phyloP scores from a whole-genome alignment of 768 basidiomycete genomes.

The Tephrocybe sp. region DNA sequence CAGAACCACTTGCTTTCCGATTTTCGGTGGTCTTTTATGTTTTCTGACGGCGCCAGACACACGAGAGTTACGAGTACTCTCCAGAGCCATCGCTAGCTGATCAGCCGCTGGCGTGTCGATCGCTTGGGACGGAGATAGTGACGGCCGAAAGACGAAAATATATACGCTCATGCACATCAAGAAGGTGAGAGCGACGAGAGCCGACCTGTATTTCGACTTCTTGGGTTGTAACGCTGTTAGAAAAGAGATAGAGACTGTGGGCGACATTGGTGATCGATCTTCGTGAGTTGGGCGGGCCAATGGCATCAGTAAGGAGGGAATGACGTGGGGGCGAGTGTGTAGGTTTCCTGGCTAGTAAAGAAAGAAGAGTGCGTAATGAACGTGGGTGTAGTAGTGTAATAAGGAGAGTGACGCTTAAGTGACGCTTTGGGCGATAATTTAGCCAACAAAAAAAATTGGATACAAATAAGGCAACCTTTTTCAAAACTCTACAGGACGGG shows the following conservation, averaged over 20 bases:
- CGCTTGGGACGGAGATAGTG: conserved; percentile 37
- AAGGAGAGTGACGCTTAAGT: no score
- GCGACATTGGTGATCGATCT: conserved; percentile 19
- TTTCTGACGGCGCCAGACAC: conserved; percentile 19
- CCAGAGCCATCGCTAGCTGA: conserved; percentile 33
- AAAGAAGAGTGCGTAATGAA: conserved; percentile 7
- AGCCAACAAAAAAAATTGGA: no score
- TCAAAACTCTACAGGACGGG: no score
- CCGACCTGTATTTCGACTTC: conserved; percentile 53
- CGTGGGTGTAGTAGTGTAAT: no score
- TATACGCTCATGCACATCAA: conserved; percentile 54
- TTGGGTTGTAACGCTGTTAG: conserved; percentile 36
- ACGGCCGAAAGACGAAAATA: conserved; percentile 51
- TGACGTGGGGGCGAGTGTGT: no score
- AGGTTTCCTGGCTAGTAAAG: neutral
- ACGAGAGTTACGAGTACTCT: conserved; percentile 37
- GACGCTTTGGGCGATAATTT: no score
- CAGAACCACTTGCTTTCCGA: conserved; percentile 45
- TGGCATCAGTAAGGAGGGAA: conserved; percentile 10
- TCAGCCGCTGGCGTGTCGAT: conserved; percentile 31
- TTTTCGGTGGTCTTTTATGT: conserved; percentile 19
- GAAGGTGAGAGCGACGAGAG: conserved; percentile 52
- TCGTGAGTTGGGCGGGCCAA: conserved; percentile 36
- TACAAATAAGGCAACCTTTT: no score
- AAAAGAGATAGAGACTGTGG: conserved; percentile 22